Evolutionary conservation across 1,284 basidiomycete genomes (phyloP).

Genomic region (Tilletia caries): DNA sequence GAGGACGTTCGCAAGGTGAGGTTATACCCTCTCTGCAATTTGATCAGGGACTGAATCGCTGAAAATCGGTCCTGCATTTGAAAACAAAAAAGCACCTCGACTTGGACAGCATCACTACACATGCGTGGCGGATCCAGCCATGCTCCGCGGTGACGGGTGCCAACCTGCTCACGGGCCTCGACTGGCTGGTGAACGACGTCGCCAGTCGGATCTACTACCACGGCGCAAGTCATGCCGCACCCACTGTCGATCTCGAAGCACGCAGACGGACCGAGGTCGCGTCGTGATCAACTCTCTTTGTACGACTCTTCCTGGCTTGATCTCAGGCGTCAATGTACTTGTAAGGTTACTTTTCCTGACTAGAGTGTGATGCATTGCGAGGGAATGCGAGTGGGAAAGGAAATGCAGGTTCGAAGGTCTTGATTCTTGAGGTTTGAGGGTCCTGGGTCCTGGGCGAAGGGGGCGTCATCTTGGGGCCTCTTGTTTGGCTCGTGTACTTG

Average conservation of each 20-base stretch:
- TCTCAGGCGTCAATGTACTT: too few relatives aligned
- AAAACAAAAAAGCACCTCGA: constrained; percentile 21
- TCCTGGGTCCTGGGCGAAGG: too few relatives aligned
- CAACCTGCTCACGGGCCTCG: constrained; percentile 77
- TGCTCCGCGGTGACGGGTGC: constrained; percentile 88
- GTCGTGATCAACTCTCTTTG: background rate
- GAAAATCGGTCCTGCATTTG: background rate
- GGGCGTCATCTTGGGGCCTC: background rate
- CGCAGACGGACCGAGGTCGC: constrained; percentile 6
- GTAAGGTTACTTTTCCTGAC: too few relatives aligned
- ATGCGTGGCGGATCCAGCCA: constrained; percentile 83
- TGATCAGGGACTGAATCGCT: too few relatives aligned
- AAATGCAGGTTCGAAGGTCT: too few relatives aligned
- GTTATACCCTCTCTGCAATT: constrained; percentile 18
- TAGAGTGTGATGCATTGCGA: too few relatives aligned
- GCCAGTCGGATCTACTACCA: constrained; percentile 56
- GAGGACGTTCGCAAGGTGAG: constrained; percentile 77
- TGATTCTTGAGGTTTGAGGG: too few relatives aligned
- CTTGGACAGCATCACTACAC: constrained; percentile 65
- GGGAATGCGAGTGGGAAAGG: too few relatives aligned
- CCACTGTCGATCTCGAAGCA: background rate
- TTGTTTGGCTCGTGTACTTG: background rate
- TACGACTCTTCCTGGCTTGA: background rate
- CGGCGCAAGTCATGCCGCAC: constrained; percentile 13
- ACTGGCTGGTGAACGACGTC: constrained; percentile 92